These are phyloP conservation scores for Jaltomata sinuosa DNA, from an alignment of 257 asterid species.

Conservation along the genomic window DNA sequence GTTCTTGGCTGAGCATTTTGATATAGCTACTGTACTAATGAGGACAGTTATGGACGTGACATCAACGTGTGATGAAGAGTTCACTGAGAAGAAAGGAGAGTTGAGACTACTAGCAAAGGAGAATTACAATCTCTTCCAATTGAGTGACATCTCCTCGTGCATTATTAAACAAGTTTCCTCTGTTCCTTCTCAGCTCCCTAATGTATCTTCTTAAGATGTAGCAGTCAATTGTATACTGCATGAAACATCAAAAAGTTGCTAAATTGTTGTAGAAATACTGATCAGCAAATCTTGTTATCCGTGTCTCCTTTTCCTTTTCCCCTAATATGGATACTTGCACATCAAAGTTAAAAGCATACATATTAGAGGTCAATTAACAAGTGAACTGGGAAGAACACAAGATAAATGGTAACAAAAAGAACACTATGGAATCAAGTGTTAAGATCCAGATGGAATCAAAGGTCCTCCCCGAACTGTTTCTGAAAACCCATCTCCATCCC, in stretches of 20 bases:
- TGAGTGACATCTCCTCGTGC: conserved; percentile 11
- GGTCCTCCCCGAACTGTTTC: not conserved
- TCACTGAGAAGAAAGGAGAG: conserved; percentile 10
- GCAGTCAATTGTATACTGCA: not conserved
- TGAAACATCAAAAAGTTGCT: not conserved
- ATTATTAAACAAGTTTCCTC: conserved; percentile 4
- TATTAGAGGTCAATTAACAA: not conserved
- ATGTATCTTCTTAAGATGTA: not conserved
- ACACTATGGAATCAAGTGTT: not conserved
- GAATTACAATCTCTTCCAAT: conserved; percentile 13
- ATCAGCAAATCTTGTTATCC: not conserved
- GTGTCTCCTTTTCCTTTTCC: not conserved
- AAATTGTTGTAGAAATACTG: not conserved
- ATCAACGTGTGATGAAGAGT: conserved; percentile 13
- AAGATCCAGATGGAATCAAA: not conserved
- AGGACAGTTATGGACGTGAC: conserved; percentile 13
- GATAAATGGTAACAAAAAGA: not conserved
- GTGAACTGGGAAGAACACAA: not conserved
- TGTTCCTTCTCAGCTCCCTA: not conserved
- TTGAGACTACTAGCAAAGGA: conserved; percentile 2
- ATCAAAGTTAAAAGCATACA: not conserved
- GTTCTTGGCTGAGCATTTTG: not conserved
- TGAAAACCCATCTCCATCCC: not conserved
- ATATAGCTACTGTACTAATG: conserved; percentile 5
- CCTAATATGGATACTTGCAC: not conserved